A percentile compares a stretch with the other conserved stretches of the same genome.
Evolutionary conservation across 148 eudicot genomes (phyloP).

Genomic region (Rhododendron mucronatum): DNA sequence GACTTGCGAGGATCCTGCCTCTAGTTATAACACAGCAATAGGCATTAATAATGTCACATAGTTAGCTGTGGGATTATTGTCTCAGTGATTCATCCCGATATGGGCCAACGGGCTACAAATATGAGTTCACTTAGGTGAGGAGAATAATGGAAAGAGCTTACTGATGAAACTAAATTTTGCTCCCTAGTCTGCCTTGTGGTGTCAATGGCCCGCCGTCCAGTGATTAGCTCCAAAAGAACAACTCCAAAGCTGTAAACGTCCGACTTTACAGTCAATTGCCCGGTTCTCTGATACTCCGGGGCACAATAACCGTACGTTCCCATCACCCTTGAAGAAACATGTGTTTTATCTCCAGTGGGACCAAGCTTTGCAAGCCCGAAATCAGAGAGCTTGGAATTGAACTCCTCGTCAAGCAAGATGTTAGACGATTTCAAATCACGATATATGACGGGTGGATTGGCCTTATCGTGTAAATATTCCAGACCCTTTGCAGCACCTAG

Average conservation of each 20-base stretch:
- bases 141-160: slow-evolving; percentile 15
- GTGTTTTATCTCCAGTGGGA: slow-evolving; percentile 38
- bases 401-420: slow-evolving; percentile 49
- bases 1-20: background rate
- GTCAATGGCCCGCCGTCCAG: slow-evolving; percentile 53
- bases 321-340: slow-evolving; percentile 51
- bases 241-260: slow-evolving; percentile 72
- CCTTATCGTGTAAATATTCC: slow-evolving; percentile 52
- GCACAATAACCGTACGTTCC: slow-evolving; percentile 59
- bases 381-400: slow-evolving; percentile 57
- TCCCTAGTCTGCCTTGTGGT: slow-evolving; percentile 23
- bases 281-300: slow-evolving; percentile 56
- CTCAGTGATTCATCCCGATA: background rate
- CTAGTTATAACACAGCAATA: background rate
- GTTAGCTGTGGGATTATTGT: background rate
- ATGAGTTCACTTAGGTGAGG: background rate
- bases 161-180: slow-evolving; percentile 55
- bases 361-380: slow-evolving; percentile 64
- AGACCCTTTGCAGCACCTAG: slow-evolving; percentile 50
- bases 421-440: slow-evolving; percentile 54
- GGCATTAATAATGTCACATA: background rate
- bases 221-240: slow-evolving; percentile 53
- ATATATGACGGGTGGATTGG: slow-evolving; percentile 55
- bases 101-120: background rate
- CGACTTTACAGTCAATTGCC: slow-evolving; percentile 45